A percentile compares a stretch with the other conserved stretches of the same genome.
phyloP scores from a whole-genome alignment of 768 basidiomycete genomes.

The Russula olivacea region DNA sequence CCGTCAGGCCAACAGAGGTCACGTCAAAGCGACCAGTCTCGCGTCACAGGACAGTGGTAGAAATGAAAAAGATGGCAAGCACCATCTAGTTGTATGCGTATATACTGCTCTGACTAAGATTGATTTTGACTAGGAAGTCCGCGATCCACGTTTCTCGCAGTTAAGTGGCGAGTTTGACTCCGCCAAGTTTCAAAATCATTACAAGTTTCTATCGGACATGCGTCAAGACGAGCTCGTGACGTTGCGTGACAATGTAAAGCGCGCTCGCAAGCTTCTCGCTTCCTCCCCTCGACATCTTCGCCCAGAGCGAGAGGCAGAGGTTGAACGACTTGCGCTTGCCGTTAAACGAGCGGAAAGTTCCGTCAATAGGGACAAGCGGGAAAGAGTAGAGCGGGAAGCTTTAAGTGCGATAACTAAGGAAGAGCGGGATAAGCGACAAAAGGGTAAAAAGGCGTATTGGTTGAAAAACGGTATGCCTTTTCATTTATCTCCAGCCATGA shows the following conservation, averaged over 20 bases:
- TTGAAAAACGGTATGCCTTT: slow-evolving; percentile 67
- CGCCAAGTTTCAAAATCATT: slow-evolving; percentile 61
- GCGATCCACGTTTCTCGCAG: slow-evolving; percentile 84
- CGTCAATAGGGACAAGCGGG: slow-evolving; percentile 65
- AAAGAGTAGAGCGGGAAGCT: slow-evolving; percentile 66
- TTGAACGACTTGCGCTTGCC: slow-evolving; percentile 61
- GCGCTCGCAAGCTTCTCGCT: slow-evolving; percentile 56
- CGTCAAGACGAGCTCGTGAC: slow-evolving; percentile 59
- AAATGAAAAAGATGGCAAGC: slow-evolving; percentile 58
- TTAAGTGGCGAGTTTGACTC: slow-evolving; percentile 62
- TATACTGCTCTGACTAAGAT: background rate
- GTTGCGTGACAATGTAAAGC: slow-evolving; percentile 59
- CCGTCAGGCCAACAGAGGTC: slow-evolving; percentile 65
- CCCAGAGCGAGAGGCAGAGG: slow-evolving; percentile 59
- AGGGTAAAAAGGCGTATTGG: slow-evolving; percentile 81
- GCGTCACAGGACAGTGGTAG: slow-evolving; percentile 62
- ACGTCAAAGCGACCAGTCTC: slow-evolving; percentile 83
- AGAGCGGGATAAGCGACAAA: slow-evolving; percentile 58
- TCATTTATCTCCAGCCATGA: background rate
- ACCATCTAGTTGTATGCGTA: background rate
- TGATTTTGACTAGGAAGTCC: slow-evolving; percentile 47
- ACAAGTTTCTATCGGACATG: slow-evolving; percentile 65
- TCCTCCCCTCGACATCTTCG: slow-evolving; percentile 58
- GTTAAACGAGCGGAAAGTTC: slow-evolving; percentile 71
- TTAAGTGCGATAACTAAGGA: slow-evolving; percentile 42